Percentiles rank a stretch among this genome's conserved stretches.
Evolutionary conservation across 495 filamentous ascomycete genomes (phyloP).

Genomic region (Achaetomiella virescens): DNA sequence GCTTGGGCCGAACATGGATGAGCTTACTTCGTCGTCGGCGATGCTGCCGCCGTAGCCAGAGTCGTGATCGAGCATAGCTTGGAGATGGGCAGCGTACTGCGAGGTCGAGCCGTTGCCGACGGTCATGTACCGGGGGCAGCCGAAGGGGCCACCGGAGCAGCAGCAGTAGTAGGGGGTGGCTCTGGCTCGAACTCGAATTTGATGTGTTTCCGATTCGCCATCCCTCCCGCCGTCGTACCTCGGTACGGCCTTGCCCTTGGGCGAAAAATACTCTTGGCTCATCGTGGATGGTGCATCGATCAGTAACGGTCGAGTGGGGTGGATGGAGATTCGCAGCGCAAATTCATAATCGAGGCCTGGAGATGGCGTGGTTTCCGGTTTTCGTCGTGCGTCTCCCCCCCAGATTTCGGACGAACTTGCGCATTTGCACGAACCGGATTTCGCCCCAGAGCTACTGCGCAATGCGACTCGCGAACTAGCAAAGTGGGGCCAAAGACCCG

Average conservation of each 20-base stretch:
- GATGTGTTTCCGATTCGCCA: slow-evolving; percentile 19
- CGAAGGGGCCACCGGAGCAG: slow-evolving; percentile 15
- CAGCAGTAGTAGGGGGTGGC: too few relatives aligned
- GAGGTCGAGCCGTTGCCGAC: slow-evolving; percentile 79
- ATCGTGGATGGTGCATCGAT: slow-evolving; percentile 41
- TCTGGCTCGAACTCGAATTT: slow-evolving; percentile 1
- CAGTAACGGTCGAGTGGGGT: not conserved
- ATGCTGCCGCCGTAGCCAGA: slow-evolving; percentile 86
- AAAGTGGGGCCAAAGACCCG: not conserved
- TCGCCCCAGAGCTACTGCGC: not conserved
- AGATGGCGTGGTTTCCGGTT: not conserved
- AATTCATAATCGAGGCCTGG: not conserved
- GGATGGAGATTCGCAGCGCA: not conserved
- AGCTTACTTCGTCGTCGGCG: slow-evolving; percentile 35
- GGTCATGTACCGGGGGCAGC: slow-evolving; percentile 70
- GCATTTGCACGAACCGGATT: slow-evolving; percentile 2
- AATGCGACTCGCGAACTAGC: not conserved
- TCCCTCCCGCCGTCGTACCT: slow-evolving; percentile 15
- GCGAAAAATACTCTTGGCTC: slow-evolving; percentile 65
- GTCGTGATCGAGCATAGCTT: slow-evolving; percentile 71
- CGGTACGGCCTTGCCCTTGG: slow-evolving; percentile 30
- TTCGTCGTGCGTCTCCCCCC: not conserved
- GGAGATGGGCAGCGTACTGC: slow-evolving; percentile 59
- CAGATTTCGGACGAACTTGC: slow-evolving; percentile 10
- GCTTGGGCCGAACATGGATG: slow-evolving; percentile 30